Evolutionary conservation across 805 yeast species (phyloP), one percentile per base, ranked within the genome.

Genomic region (Ogataea paraovalis): DNA sequence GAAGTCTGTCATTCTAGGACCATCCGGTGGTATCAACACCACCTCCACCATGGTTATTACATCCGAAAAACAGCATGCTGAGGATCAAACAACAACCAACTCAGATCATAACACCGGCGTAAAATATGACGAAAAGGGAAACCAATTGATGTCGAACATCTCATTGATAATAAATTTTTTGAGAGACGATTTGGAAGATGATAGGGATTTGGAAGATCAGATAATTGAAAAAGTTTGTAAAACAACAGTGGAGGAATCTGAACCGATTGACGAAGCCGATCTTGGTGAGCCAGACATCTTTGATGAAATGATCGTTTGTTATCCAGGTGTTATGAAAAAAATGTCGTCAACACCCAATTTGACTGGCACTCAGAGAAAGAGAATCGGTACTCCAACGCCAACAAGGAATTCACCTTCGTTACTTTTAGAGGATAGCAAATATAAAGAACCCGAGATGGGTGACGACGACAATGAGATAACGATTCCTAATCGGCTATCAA

Each of bases 1-100:
- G 96, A 86, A 85, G 56, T 90, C 91, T 1, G 75, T 87, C 66
- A 75, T 87, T n/a, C 76, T 81, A 57, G 96, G 96, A 0, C 92
- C 94, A 0, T 83, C 91, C 0, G 89, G 94, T 20, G 96, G 96
- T 13, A 83, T 88, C 32, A 85, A 85, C 57, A 79, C 85, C 0
- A 80, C 79, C 0, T 74, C 79, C 1, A 70, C 76, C 1, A 61
- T 60, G 66, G 69, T 66, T 33, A 42, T 63, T 6, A 66, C 71
- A 0, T 45, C 57, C 3, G 54, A 50, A 37, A 44, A 33, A 14
- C 37, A 34, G 12, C n/a, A 27, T n/a, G n/a, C 27, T 18, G 39
- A 21, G 2, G 33, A 16, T n/a, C 43, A 28, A 1, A 41, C 44
- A 5, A 47, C 39, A 14, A 30, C 34, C 13, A 8, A 5, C 13